Conservation (phyloP, 1,284 basidiomycete genomes). For the Cystobasidiaceae sp. region DNA sequence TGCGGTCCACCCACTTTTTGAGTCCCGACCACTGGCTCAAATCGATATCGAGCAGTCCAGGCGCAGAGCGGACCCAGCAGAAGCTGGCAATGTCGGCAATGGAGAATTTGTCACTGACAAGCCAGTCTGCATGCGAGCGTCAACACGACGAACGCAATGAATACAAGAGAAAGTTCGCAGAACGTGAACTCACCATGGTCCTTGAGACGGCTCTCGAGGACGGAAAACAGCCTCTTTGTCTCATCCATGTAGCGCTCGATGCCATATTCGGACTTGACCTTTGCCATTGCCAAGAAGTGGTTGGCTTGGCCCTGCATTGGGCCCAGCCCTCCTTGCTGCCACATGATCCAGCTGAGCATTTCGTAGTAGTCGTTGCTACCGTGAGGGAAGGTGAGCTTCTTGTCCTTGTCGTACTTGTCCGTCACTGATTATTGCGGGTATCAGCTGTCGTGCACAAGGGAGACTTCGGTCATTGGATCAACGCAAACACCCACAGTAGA, state of each 20-base stretch:
- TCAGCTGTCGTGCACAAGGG: background rate
- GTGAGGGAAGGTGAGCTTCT: constrained; percentile 21
- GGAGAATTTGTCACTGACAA: constrained; percentile 29
- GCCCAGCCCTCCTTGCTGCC: constrained; percentile 22
- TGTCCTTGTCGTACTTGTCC: constrained; percentile 35
- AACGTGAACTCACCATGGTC: constrained; percentile 5
- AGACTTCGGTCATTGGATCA: background rate
- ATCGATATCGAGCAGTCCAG: constrained; percentile 26
- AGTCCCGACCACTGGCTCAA: constrained; percentile 29
- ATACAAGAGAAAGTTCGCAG: background rate
- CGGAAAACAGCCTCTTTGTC: constrained; percentile 35
- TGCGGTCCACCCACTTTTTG: constrained; percentile 36
- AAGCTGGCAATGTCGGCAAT: constrained; percentile 32
- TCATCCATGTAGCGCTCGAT: constrained; percentile 35
- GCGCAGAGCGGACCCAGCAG: constrained; percentile 18
- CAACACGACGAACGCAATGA: background rate
- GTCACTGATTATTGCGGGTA: constrained; percentile 18
- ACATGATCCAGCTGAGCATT: constrained; percentile 33
- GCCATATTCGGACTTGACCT: constrained; percentile 35
- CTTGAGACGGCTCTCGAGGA: constrained; percentile 33
- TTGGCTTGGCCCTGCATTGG: constrained; percentile 33
- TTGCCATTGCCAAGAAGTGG: constrained; percentile 31
- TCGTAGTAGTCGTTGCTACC: constrained; percentile 17
- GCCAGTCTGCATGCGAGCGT: constrained; percentile 9
- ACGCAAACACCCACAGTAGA: constrained; percentile 16